Percentiles rank a stretch among this genome's conserved stretches.
Evolutionary conservation across 352 stramenopile genomes (phyloP).

Genomic region (Pythium volutum): DNA sequence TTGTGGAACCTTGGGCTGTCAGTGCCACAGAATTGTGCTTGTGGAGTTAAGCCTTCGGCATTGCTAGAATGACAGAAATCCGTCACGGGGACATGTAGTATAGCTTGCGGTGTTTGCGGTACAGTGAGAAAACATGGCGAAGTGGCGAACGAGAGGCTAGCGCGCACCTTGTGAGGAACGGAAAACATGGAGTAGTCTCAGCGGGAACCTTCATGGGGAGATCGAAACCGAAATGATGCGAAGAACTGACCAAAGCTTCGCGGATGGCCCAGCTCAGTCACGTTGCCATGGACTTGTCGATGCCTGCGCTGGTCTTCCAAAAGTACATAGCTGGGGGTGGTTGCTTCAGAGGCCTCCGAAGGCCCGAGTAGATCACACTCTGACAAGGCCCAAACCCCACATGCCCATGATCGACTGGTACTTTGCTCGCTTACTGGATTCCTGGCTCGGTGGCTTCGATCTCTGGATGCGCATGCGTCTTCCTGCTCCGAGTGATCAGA

Average conservation of each 20-base stretch:
- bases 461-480: neutral
- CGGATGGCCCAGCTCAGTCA: neutral
- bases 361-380: slow-evolving; percentile 5
- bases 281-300: neutral
- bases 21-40: too few relatives aligned
- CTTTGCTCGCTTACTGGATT: slow-evolving; percentile 3
- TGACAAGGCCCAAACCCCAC: slow-evolving; percentile 7
- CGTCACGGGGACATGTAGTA: too few relatives aligned
- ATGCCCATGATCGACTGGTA: neutral
- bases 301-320: neutral
- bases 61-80: too few relatives aligned
- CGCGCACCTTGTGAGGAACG: neutral
- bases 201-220: neutral
- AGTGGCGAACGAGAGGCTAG: too few relatives aligned
- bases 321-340: neutral
- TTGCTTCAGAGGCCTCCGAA: neutral
- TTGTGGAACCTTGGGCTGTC: too few relatives aligned
- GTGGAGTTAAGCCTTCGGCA: too few relatives aligned
- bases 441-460: neutral
- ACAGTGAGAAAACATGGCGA: too few relatives aligned
- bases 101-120: too few relatives aligned
- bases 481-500: neutral
- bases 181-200: neutral
- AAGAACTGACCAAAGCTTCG: slow-evolving; percentile 9
- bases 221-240: slow-evolving; percentile 8